phyloP scores from a whole-genome alignment of 495 filamentous ascomycete genomes.

The Extremus antarcticus region DNA sequence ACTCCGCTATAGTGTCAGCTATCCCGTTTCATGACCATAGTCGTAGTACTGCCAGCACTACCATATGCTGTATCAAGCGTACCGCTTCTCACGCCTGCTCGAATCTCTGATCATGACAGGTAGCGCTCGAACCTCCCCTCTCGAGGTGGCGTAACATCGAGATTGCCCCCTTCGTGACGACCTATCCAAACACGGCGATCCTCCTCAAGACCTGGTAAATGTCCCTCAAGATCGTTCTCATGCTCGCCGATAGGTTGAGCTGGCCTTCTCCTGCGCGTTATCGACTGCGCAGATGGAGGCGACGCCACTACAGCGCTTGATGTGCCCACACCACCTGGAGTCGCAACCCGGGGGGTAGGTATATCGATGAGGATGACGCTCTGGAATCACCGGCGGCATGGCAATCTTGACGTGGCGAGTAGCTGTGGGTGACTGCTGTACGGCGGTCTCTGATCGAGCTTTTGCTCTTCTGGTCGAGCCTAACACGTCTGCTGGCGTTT shows the following conservation, averaged over 20 bases:
- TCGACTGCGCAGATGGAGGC: conserved; percentile 3
- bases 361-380: not conserved
- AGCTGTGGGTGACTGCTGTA: not conserved
- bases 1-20: too few species aligned
- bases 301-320: too few species aligned
- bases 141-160: conserved; percentile 13
- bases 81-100: too few species aligned
- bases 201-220: conserved; percentile 1
- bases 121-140: conserved; percentile 14
- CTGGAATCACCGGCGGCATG: not conserved
- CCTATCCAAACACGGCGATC: conserved; percentile 13
- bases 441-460: conserved; percentile 3
- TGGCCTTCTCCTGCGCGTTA: not conserved
- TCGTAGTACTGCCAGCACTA: too few species aligned
- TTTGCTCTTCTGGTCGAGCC: not conserved
- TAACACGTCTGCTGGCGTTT: conserved; percentile 14
- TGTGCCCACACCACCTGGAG: too few species aligned
- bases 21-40: too few species aligned
- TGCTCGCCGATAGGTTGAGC: not conserved
- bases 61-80: too few species aligned
- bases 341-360: not conserved
- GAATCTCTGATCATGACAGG: conserved; percentile 5
- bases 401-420: not conserved
- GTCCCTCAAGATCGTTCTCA: conserved; percentile 12
- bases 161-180: conserved; percentile 4